Evolutionary conservation across 768 basidiomycete species (phyloP).

Genomic region (Suillus variegatus): DNA sequence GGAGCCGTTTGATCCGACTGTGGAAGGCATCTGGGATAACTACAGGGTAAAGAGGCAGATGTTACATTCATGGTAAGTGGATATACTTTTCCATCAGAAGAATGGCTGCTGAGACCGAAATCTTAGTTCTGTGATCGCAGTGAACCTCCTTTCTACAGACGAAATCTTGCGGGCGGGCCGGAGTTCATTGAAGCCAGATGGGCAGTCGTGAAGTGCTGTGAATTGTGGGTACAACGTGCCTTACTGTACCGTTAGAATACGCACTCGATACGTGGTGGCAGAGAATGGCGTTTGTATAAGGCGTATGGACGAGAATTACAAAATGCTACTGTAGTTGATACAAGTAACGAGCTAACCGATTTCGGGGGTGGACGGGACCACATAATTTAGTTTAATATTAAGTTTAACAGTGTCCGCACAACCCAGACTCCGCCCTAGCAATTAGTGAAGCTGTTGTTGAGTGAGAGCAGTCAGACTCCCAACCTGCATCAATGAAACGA

Average conservation of each 20-base stretch:
- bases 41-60: constrained; percentile 98
- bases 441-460: constrained; percentile 28
- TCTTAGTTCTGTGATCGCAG: constrained; percentile 84
- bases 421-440: background rate
- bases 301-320: constrained; percentile 8
- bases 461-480: constrained; percentile 52
- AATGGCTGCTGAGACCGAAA: constrained; percentile 27
- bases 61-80: constrained; percentile 88
- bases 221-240: constrained; percentile 13
- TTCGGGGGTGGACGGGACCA: background rate
- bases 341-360: background rate
- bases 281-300: background rate
- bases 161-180: constrained; percentile 92
- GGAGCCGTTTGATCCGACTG: constrained; percentile 94
- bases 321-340: constrained; percentile 7
- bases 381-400: constrained; percentile 8
- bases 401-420: background rate
- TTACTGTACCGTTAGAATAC: background rate
- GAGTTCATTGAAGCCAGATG: constrained; percentile 84
- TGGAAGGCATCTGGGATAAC: constrained; percentile 98
- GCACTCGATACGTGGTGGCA: background rate
- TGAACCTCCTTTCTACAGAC: constrained; percentile 93
- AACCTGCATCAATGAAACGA: constrained; percentile 55
- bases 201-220: constrained; percentile 45
- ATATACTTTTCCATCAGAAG: constrained; percentile 15